phyloP scores from a whole-genome alignment of 2,329 filamentous ascomycete genomes.

The Madurella fahalii region DNA sequence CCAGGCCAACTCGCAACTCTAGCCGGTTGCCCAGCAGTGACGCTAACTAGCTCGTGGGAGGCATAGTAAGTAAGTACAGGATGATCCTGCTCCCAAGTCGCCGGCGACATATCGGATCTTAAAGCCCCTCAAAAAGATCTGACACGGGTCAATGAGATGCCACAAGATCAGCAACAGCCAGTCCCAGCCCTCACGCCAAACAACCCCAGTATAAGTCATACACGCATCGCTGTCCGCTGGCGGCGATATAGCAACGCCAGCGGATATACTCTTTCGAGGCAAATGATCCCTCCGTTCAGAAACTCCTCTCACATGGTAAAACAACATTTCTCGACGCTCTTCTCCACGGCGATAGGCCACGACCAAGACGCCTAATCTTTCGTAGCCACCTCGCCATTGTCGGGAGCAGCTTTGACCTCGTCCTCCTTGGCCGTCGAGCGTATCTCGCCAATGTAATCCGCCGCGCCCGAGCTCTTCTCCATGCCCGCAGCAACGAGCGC shows the following conservation, averaged over 20 bases:
- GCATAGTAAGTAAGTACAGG: background rate
- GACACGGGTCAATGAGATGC: background rate
- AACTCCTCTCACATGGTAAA: slow-evolving; percentile 14
- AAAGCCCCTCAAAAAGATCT: background rate
- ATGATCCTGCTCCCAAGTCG: background rate
- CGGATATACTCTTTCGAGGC: background rate
- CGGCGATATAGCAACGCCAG: background rate
- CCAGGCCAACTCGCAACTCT: background rate
- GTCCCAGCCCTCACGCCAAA: background rate
- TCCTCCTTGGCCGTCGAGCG: slow-evolving; percentile 37
- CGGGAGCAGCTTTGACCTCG: slow-evolving; percentile 25
- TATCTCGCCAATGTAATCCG: slow-evolving; percentile 41
- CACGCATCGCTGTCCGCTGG: background rate
- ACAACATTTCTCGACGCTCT: slow-evolving; percentile 8
- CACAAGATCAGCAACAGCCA: background rate
- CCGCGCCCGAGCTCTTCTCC: slow-evolving; percentile 41
- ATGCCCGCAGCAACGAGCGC: slow-evolving; percentile 77
- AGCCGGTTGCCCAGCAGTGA: background rate
- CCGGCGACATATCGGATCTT: background rate
- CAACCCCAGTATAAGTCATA: background rate
- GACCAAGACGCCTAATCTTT: slow-evolving; percentile 16
- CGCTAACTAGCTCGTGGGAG: background rate
- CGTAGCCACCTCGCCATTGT: slow-evolving; percentile 15
- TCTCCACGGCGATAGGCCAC: background rate
- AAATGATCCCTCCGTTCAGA: background rate